phyloP scores from a whole-genome alignment of 2,329 filamentous ascomycete genomes.

The Plectosphaerella cucumerina region DNA sequence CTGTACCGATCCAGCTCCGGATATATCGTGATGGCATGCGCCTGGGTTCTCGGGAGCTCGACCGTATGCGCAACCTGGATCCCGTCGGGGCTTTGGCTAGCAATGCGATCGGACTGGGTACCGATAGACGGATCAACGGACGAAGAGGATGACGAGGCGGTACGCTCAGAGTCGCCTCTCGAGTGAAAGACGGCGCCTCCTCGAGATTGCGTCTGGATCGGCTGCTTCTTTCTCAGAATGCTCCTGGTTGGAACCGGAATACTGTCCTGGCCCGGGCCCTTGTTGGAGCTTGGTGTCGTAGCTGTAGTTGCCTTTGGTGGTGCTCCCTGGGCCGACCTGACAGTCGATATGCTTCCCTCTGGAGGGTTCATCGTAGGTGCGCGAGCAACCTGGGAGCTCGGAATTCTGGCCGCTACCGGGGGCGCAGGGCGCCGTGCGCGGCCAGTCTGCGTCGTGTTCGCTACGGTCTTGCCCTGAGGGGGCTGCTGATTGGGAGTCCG shows the following conservation, averaged over 20 bases:
- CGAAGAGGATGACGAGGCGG: constrained; percentile 38
- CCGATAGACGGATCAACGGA: constrained; percentile 20
- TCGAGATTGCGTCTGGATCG: constrained; percentile 36
- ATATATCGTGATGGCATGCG: constrained; percentile 44
- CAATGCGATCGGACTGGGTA: constrained; percentile 33
- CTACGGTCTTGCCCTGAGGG: constrained; percentile 20
- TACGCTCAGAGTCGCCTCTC: constrained; percentile 29
- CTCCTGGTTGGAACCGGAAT: constrained; percentile 31
- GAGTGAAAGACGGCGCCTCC: constrained; percentile 27
- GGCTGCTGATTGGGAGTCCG: constrained; percentile 3
- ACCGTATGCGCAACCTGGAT: constrained; percentile 35
- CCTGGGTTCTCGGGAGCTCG: constrained; percentile 31
- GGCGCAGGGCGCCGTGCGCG: constrained; percentile 22
- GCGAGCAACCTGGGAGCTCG: constrained; percentile 38
- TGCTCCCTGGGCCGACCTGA: no score
- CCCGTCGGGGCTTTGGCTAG: constrained; percentile 40
- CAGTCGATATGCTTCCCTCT: no score
- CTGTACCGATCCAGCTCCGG: constrained; percentile 61
- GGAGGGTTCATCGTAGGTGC: constrained; percentile 6
- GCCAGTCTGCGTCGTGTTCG: constrained; percentile 31
- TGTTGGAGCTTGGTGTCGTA: constrained; percentile 24
- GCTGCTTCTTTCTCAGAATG: constrained; percentile 46
- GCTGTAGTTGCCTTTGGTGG: constrained; percentile 14
- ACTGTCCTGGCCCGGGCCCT: constrained; percentile 28
- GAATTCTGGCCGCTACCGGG: constrained; percentile 18